These are phyloP conservation scores for Tetraselmis striata DNA, from an alignment of 139 green algal genomes.

Conservation along the genomic window DNA sequence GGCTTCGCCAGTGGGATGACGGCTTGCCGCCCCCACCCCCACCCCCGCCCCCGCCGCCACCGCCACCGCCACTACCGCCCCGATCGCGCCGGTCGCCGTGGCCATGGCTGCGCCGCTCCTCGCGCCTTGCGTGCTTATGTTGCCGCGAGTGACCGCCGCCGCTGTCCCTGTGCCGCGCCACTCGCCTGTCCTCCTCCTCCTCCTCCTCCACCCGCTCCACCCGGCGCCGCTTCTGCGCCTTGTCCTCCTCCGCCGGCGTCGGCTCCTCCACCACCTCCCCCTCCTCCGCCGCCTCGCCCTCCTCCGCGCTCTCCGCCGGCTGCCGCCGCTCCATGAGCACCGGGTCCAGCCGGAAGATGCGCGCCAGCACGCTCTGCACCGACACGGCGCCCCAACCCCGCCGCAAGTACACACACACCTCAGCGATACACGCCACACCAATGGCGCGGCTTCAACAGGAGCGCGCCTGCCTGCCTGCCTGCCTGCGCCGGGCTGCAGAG, in stretches of 20 bases:
- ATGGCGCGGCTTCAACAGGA: too few relatives aligned
- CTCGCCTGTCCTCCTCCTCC: neutral
- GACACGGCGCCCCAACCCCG: neutral
- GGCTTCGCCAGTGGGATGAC: neutral
- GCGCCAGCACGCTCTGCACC: conserved; percentile 38
- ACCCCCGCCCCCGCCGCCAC: too few relatives aligned
- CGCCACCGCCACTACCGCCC: neutral
- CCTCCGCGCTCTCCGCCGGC: conserved; percentile 1
- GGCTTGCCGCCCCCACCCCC: neutral
- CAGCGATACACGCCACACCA: neutral
- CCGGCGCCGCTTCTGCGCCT: neutral
- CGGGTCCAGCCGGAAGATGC: conserved; percentile 51
- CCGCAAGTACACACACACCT: neutral
- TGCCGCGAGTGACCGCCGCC: neutral
- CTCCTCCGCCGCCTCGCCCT: neutral
- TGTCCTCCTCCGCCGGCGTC: neutral
- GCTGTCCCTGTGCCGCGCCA: neutral
- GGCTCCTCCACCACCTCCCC: neutral
- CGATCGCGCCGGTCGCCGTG: too few relatives aligned
- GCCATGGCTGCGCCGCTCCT: neutral
- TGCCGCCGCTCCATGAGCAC: conserved; percentile 22
- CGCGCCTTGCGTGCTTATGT: neutral
- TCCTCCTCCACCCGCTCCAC: too few relatives aligned
- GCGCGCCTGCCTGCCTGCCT: too few relatives aligned
- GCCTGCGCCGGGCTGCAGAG: too few relatives aligned